Percentiles rank a stretch among this genome's conserved stretches.
These are phyloP conservation scores for Colletotrichum sidae DNA, from an alignment of 2,329 filamentous ascomycete species.

Conservation along the genomic window DNA sequence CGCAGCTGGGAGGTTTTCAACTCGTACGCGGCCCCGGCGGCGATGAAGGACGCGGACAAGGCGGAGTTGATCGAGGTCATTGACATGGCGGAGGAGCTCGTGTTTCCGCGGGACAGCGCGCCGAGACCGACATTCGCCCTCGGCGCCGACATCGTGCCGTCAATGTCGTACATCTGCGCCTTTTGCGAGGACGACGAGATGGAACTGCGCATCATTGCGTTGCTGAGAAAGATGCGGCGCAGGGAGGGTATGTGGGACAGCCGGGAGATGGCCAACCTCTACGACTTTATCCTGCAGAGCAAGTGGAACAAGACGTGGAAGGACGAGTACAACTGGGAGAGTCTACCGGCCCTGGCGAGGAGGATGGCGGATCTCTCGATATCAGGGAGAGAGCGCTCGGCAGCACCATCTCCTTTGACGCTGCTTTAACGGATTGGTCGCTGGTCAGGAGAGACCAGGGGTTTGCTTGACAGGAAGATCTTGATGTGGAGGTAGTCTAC, in stretches of 20 bases:
- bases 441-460: background rate
- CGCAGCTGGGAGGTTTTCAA: conserved; percentile 22
- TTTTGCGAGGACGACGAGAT: conserved; percentile 32
- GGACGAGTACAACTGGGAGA: conserved; percentile 33
- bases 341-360: conserved; percentile 18
- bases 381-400: background rate
- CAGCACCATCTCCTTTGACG: conserved; percentile 1
- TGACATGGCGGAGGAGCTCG: conserved; percentile 27
- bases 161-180: conserved; percentile 32
- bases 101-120: background rate
- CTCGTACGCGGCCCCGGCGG: conserved; percentile 12
- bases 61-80: background rate
- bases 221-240: conserved; percentile 31
- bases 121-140: conserved; percentile 21
- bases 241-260: conserved; percentile 39
- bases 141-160: conserved; percentile 23
- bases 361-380: conserved; percentile 21
- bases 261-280: conserved; percentile 31
- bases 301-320: conserved; percentile 27
- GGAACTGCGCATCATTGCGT: conserved; percentile 27
- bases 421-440: conserved; percentile 4
- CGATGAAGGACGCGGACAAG: background rate
- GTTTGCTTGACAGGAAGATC: background rate
- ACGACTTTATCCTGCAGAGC: conserved; percentile 10
- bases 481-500: background rate